Percentiles rank a stretch among this genome's conserved stretches.
Conservation (phyloP, 2,329 filamentous ascomycete genomes). For the Pyrenophora seminiperda region DNA sequence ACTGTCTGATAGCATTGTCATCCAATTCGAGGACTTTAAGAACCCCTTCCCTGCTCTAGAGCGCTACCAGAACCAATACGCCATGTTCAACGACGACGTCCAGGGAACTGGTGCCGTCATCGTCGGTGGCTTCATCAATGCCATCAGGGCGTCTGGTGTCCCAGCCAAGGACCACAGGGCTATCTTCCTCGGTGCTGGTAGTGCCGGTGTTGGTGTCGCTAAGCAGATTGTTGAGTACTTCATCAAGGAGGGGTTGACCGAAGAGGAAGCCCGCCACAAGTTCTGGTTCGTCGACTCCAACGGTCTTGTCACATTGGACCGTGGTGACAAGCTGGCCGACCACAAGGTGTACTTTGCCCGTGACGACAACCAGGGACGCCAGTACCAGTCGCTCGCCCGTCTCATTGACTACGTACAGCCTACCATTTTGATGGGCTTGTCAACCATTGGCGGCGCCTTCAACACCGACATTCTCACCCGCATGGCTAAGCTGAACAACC, state of each 20-base stretch:
- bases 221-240: slow-evolving; percentile 99
- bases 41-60: slow-evolving; percentile 94
- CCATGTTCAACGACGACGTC: slow-evolving; percentile 98
- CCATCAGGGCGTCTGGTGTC: slow-evolving; percentile 82
- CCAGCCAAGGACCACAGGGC: slow-evolving; percentile 88
- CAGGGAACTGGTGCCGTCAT: slow-evolving; percentile 97
- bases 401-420: slow-evolving; percentile 95
- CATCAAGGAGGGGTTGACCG: slow-evolving; percentile 85
- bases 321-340: slow-evolving; percentile 89
- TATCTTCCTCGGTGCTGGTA: slow-evolving; percentile 95
- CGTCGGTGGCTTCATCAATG: slow-evolving; percentile 76
- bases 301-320: slow-evolving; percentile 90
- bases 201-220: slow-evolving; percentile 93
- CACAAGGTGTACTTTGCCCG: slow-evolving; percentile 76
- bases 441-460: slow-evolving; percentile 93
- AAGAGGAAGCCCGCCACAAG: slow-evolving; percentile 84
- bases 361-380: slow-evolving; percentile 67
- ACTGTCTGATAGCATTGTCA: slow-evolving; percentile 62
- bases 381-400: slow-evolving; percentile 79
- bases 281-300: slow-evolving; percentile 99
- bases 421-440: slow-evolving; percentile 91
- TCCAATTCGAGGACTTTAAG: slow-evolving; percentile 98
- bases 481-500: slow-evolving; percentile 66
- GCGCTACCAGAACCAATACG: slow-evolving; percentile 84
- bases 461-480: slow-evolving; percentile 79